These are phyloP conservation scores for Eremothecium gossypii DNA, from an alignment of 1,139 yeast species.

Conservation along the genomic window DNA sequence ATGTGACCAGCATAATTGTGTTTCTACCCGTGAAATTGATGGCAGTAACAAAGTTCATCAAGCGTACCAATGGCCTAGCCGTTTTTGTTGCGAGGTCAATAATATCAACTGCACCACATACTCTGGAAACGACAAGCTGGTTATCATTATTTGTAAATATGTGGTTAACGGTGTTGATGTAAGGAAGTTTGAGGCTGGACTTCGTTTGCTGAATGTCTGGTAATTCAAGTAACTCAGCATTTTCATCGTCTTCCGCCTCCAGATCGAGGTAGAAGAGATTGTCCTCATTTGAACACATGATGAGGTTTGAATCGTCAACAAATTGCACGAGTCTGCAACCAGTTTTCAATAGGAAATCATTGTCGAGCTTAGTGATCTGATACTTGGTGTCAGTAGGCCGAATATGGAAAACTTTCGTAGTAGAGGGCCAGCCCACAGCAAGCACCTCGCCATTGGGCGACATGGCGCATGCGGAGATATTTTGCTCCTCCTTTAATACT, in stretches of 20 bases:
- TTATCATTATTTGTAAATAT: conserved; percentile 39
- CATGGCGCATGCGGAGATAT: conserved; percentile 61
- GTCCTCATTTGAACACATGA: conserved; percentile 57
- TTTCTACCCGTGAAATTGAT: conserved; percentile 43
- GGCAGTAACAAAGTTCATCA: conserved; percentile 56
- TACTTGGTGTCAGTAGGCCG: conserved; percentile 35
- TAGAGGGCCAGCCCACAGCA: conserved; percentile 61
- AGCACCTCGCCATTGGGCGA: conserved; percentile 58
- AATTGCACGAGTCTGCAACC: conserved; percentile 54
- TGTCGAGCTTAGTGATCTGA: conserved; percentile 45
- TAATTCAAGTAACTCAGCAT: conserved; percentile 31
- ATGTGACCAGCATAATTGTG: conserved; percentile 57
- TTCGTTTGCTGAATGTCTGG: conserved; percentile 29
- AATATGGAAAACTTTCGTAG: conserved; percentile 61
- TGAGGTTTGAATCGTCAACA: conserved; percentile 37
- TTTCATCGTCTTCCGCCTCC: conserved; percentile 36
- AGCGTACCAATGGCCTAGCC: conserved; percentile 36
- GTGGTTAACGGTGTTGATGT: conserved; percentile 41
- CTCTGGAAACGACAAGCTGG: conserved; percentile 47
- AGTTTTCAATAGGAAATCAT: conserved; percentile 32
- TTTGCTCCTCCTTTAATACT: conserved; percentile 67
- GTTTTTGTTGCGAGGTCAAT: conserved; percentile 30
- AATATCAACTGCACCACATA: conserved; percentile 58
- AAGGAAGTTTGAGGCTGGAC: conserved; percentile 27
- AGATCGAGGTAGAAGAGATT: conserved; percentile 48